Percentiles rank a stretch among this genome's conserved stretches.
Evolutionary conservation across 2,329 filamentous ascomycete species (phyloP).

Genomic region (Aspergillus tanneri): DNA sequence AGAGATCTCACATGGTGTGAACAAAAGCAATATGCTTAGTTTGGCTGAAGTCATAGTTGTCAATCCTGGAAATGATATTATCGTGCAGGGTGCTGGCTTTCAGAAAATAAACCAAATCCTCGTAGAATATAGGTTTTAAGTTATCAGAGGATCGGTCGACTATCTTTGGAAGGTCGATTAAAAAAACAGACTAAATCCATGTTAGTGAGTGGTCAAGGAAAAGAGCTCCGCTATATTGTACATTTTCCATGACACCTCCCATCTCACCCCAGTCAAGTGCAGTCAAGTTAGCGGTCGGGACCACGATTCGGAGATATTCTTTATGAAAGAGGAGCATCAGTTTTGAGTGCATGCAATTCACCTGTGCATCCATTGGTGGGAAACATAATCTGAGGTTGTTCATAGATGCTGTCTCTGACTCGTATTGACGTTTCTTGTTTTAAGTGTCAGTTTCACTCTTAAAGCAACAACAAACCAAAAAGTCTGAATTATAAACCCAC

Average conservation of each 20-base stretch:
- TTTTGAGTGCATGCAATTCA: constrained; percentile 88
- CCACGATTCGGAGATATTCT: constrained; percentile 70
- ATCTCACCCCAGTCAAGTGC: constrained; percentile 87
- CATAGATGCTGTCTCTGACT: constrained; percentile 44
- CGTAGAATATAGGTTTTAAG: constrained; percentile 59
- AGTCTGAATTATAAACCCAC: constrained; percentile 29
- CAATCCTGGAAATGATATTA: constrained; percentile 65
- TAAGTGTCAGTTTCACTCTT: not conserved
- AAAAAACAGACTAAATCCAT: constrained; percentile 65
- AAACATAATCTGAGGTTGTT: constrained; percentile 69
- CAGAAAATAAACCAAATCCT: constrained; percentile 70
- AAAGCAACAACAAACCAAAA: not conserved
- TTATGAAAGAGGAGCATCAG: constrained; percentile 83
- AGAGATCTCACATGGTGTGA: constrained; percentile 69
- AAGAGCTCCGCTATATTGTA: constrained; percentile 35
- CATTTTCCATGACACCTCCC: constrained; percentile 77
- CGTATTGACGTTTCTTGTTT: constrained; percentile 38
- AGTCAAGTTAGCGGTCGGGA: constrained; percentile 85
- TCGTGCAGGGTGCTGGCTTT: constrained; percentile 64
- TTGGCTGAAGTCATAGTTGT: constrained; percentile 76
- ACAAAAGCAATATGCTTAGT: constrained; percentile 76
- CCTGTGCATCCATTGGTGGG: constrained; percentile 70
- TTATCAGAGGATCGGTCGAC: constrained; percentile 25
- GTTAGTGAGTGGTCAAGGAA: not conserved
- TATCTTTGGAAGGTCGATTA: constrained; percentile 79